Conservation (phyloP, 176 grass and related monocot genomes). For the Avena insularis region DNA sequence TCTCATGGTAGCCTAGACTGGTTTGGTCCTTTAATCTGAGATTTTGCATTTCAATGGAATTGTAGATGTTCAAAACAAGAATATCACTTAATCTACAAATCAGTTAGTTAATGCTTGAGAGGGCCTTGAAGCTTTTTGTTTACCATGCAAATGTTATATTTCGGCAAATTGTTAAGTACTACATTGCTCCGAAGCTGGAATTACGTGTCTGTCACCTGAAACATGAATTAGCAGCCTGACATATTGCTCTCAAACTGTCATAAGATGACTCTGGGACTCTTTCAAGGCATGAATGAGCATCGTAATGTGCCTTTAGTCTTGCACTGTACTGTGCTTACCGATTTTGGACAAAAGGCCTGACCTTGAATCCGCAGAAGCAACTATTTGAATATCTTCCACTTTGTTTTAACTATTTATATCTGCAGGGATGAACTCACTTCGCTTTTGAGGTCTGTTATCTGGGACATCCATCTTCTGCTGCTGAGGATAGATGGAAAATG, state of each 20-base stretch:
- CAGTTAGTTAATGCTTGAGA: neutral
- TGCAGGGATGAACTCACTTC: slow-evolving; percentile 4
- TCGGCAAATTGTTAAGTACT: neutral
- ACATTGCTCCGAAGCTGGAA: neutral
- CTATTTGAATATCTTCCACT: neutral
- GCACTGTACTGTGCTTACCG: neutral
- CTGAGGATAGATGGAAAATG: neutral
- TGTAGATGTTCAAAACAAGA: neutral
- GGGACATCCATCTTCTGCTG: neutral
- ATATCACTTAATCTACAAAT: neutral
- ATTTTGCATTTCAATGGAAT: neutral
- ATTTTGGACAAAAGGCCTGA: neutral
- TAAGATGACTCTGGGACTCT: neutral
- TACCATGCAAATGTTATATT: neutral
- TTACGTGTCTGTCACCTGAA: neutral
- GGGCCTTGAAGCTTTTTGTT: neutral
- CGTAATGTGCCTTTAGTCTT: neutral
- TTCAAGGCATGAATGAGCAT: neutral
- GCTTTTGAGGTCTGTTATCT: slow-evolving; percentile 8
- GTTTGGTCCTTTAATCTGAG: neutral
- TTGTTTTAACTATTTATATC: slow-evolving; percentile 11
- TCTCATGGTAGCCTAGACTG: neutral
- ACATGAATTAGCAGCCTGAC: neutral
- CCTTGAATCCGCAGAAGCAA: neutral
- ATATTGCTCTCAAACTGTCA: slow-evolving; percentile 9